Base-by-base conservation (phyloP, 2,329 filamentous ascomycete species). In the Penicillium sclerotiorum region DNA sequence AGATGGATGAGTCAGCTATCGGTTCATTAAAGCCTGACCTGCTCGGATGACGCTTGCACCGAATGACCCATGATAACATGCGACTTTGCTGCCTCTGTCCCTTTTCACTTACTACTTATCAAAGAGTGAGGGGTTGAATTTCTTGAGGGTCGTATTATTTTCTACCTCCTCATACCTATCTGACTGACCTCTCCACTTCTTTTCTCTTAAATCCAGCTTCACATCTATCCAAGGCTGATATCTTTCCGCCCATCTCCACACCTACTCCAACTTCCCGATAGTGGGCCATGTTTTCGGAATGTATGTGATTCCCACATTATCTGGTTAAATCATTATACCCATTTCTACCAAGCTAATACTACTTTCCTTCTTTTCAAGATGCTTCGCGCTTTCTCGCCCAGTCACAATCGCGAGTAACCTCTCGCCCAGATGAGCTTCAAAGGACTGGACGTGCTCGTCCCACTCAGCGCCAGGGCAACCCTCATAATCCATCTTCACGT, bases 301-400 rank as follows among this genome's bases (percentile, higher is more conserved):
- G 90, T 95, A 81, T 76, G 89, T 58, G 30, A 36, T n/a, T n/a
- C n/a, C n/a, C n/a, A n/a, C n/a, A n/a, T n/a, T n/a, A n/a, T n/a
- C n/a, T n/a, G n/a, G n/a, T n/a, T n/a, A n/a, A n/a, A n/a, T n/a
- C n/a, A n/a, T n/a, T 35, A n/a, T 12, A 32, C 35, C 23, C 18
- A 35, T 25, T n/a, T n/a, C 4, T 11, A 8, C 17, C 18, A 22
- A 43, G 13, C 28, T 45, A 35, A 45, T 17, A 8, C 17, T 20
- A 9, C 11, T 32, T 21, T 21, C 36, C 35, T 32, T 41, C 15
- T 75, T 69, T 73, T 66, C n/a, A n/a, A 96, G 94, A 97, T 86
- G 94, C 94, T 65, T 97, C 93, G 60, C 88, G 87, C 62, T 99
- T 99, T 72, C 85, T 99, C 64, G 90, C 92, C 54, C 94, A 97